Percentiles rank a stretch among this genome's conserved stretches.
Conservation (phyloP, 2,329 filamentous ascomycete species). For the Clathrospora elynae region DNA sequence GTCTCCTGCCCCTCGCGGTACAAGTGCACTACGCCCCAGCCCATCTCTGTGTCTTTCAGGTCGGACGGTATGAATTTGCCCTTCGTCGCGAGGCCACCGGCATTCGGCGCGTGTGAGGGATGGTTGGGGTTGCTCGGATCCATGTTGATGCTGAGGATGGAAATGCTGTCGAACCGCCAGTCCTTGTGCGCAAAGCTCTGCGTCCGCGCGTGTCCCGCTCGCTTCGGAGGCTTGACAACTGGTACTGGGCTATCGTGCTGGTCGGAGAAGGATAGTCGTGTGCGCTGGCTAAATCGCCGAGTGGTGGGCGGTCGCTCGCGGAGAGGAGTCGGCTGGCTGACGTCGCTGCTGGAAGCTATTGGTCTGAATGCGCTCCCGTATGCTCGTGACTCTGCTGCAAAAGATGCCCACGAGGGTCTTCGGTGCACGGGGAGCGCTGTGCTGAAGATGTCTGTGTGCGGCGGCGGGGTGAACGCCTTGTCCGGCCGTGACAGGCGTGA, state of each 20-base stretch:
- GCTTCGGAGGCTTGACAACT: constrained; percentile 45
- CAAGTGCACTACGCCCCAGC: constrained; percentile 92
- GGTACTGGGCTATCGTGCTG: constrained; percentile 45
- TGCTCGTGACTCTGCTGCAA: constrained; percentile 16
- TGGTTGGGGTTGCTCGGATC: constrained; percentile 45
- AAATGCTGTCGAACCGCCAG: constrained; percentile 81
- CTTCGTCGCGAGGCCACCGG: constrained; percentile 74
- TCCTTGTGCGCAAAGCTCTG: constrained; percentile 58
- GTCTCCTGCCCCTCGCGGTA: constrained; percentile 85
- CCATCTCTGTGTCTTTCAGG: constrained; percentile 73
- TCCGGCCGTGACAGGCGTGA: constrained; percentile 40
- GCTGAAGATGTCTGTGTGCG: constrained; percentile 54
- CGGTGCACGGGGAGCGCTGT: constrained; percentile 52
- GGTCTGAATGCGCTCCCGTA: constrained; percentile 25
- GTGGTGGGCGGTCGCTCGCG: constrained; percentile 26
- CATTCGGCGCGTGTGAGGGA: constrained; percentile 52
- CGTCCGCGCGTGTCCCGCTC: constrained; percentile 26
- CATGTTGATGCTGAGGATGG: constrained; percentile 82
- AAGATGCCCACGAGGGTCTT: constrained; percentile 46
- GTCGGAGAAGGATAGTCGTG: constrained; percentile 44
- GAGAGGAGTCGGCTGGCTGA: constrained; percentile 13
- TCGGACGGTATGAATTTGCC: constrained; percentile 76
- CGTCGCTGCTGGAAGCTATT: constrained; percentile 34
- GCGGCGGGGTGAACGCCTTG: constrained; percentile 48
- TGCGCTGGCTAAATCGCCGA: constrained; percentile 41